Conservation (phyloP, 1,284 basidiomycete genomes). For the Rhodotorula sp. region DNA sequence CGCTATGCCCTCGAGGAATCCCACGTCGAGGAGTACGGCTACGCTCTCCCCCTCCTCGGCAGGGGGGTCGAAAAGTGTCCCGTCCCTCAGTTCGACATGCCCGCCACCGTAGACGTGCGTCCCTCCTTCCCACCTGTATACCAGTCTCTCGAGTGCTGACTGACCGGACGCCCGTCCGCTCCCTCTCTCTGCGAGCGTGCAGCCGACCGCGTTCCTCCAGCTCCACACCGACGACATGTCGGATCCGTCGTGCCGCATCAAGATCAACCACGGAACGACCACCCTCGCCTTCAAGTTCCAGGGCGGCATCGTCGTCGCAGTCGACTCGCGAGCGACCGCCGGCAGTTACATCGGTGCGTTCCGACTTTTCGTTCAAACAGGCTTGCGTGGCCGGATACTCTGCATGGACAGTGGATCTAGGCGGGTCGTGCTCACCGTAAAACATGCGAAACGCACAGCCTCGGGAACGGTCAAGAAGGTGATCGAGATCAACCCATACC, state of each 20-base stretch:
- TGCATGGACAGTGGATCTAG: neutral
- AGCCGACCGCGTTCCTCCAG: slow-evolving; percentile 87
- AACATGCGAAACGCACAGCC: slow-evolving; percentile 56
- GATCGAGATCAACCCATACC: slow-evolving; percentile 98
- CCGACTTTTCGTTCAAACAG: too few species aligned
- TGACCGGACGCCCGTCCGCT: neutral
- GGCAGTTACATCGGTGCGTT: slow-evolving; percentile 86
- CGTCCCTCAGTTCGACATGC: slow-evolving; percentile 37
- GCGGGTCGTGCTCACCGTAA: too few species aligned
- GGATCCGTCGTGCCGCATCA: slow-evolving; percentile 90
- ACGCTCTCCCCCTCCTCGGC: slow-evolving; percentile 38
- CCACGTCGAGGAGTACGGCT: slow-evolving; percentile 30
- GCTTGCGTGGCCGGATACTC: neutral
- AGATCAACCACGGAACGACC: slow-evolving; percentile 98
- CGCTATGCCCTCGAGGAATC: slow-evolving; percentile 1
- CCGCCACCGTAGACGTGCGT: slow-evolving; percentile 31
- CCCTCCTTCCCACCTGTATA: too few species aligned
- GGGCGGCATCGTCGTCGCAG: slow-evolving; percentile 96
- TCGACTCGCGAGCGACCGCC: slow-evolving; percentile 95
- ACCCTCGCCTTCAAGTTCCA: slow-evolving; percentile 96
- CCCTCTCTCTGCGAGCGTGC: neutral
- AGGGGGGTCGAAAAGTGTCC: slow-evolving; percentile 40
- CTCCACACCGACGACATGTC: slow-evolving; percentile 86
- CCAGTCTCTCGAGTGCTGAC: too few species aligned
- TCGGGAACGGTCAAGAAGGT: slow-evolving; percentile 97